Evolutionary conservation across 139 green algal genomes (phyloP).

Genomic region (Asterochloris erici): DNA sequence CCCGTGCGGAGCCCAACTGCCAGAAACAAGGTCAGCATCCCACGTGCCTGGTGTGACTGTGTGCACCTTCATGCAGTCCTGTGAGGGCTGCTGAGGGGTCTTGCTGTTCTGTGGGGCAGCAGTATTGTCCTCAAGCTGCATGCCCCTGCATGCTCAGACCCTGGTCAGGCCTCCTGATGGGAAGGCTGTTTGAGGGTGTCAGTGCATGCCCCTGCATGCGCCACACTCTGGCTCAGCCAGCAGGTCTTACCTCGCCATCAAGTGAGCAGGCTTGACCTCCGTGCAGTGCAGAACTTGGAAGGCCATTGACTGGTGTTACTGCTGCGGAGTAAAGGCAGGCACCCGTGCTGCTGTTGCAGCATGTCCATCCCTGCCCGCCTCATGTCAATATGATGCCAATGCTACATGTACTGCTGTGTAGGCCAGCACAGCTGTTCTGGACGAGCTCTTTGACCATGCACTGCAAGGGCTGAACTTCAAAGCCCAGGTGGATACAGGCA

Average conservation of each 20-base stretch:
- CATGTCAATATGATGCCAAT: not conserved
- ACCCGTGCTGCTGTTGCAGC: not conserved
- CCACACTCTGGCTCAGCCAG: not conserved
- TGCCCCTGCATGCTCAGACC: not conserved
- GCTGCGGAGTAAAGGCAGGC: too few species aligned
- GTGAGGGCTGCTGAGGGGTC: not conserved
- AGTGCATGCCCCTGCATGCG: too few species aligned
- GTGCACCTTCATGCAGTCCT: not conserved
- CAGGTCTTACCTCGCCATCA: not conserved
- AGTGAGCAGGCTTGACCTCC: not conserved
- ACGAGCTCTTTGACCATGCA: slow-evolving; percentile 15
- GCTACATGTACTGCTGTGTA: not conserved
- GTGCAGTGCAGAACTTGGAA: not conserved
- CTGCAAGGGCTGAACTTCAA: slow-evolving; percentile 10
- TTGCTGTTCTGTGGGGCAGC: not conserved
- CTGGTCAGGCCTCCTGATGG: too few species aligned
- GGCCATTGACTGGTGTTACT: not conserved
- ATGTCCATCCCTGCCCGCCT: not conserved
- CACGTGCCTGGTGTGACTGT: not conserved
- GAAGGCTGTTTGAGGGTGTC: too few species aligned
- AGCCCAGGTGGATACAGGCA: slow-evolving; percentile 12
- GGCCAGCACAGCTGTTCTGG: slow-evolving; percentile 10
- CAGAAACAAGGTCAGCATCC: not conserved
- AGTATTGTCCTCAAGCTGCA: not conserved
- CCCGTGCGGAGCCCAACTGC: too few species aligned